A percentile compares a stretch with the other conserved stretches of the same genome.
These are phyloP conservation scores for Urochloa ruziziensis DNA, from an alignment of 176 grass and related monocot genomes.

Conservation along the genomic window DNA sequence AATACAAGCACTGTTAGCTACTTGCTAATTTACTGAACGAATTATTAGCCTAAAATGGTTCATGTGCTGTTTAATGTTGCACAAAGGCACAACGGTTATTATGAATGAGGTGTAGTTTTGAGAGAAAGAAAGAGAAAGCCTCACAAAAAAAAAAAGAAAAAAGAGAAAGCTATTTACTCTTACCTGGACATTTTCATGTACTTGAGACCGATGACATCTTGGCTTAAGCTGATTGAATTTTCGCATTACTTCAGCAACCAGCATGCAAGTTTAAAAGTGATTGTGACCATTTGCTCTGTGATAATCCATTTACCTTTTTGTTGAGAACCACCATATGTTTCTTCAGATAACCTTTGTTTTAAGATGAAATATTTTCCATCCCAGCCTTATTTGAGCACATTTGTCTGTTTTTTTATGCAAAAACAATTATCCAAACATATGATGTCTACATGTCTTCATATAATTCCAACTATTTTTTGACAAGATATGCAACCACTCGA, in stretches of 20 bases:
- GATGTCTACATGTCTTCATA: neutral
- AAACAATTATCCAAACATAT: neutral
- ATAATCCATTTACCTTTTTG: neutral
- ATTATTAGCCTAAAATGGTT: neutral
- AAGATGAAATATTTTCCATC: neutral
- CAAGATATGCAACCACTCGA: conserved; percentile 3
- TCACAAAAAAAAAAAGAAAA: no score
- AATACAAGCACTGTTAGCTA: neutral
- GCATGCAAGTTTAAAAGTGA: neutral
- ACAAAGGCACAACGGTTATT: conserved; percentile 23
- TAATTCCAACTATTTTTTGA: neutral
- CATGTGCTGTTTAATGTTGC: conserved; percentile 1
- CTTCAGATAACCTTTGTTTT: neutral
- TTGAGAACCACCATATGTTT: neutral
- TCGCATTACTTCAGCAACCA: neutral
- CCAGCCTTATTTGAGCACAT: neutral
- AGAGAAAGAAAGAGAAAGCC: neutral
- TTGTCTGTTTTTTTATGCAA: neutral
- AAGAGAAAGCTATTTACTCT: neutral
- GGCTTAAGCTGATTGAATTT: neutral
- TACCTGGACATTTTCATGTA: neutral
- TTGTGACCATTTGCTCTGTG: neutral
- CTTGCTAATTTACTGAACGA: neutral
- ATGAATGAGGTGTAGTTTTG: neutral
- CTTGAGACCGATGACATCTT: neutral